Base-by-base conservation (phyloP, 768 basidiomycete species). In the Lactarius quietus region DNA sequence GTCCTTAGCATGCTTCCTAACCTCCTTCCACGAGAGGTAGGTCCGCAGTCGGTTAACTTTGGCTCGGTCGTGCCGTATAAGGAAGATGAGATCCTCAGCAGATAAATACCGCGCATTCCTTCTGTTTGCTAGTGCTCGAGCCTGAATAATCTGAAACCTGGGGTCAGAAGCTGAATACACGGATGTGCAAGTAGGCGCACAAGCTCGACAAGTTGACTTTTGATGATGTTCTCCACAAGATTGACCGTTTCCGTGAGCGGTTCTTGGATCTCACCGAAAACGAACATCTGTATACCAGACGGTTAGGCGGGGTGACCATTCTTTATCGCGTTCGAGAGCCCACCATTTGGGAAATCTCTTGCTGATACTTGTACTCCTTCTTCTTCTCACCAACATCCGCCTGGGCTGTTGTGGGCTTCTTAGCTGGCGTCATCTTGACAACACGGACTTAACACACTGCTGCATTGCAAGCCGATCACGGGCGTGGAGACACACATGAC, bases 21-120 rank as follows among this genome's bases (percentile, higher is more conserved):
- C 95, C 69, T 97, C 95, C 72, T 96, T 97, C 95, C 95, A 98
- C 0, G 92, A 93, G 28, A 98, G 83, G 73, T 97, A 98, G 12
- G 93, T 96, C 38, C 93, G 79, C 33, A 98, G 80, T 52, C 95
- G 83, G 76, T 97, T 96, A 67, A 98, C 93, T 75, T 96, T 97
- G 9, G 90, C 91, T 68, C 92, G 80, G 78, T 98, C 95, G 71
- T 96, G 90, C 6, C 95, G 88, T 72, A 98, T 94, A 72, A 97
- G 88, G 70, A 97, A 98, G 69, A 98, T 93, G 62, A 98, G 87
- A 75, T 98, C 95, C 75, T 98, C 95, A 0, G 94, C 90, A 3
- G 91, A 87, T 43, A 96, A 82, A 69, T 88, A 93, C 26, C 94
- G 88, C 7, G 92, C 91, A 0, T 90, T 88, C 8, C 95, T 87